phyloP scores from a whole-genome alignment of 1,284 basidiomycete genomes.

The Schizophyllum commune region DNA sequence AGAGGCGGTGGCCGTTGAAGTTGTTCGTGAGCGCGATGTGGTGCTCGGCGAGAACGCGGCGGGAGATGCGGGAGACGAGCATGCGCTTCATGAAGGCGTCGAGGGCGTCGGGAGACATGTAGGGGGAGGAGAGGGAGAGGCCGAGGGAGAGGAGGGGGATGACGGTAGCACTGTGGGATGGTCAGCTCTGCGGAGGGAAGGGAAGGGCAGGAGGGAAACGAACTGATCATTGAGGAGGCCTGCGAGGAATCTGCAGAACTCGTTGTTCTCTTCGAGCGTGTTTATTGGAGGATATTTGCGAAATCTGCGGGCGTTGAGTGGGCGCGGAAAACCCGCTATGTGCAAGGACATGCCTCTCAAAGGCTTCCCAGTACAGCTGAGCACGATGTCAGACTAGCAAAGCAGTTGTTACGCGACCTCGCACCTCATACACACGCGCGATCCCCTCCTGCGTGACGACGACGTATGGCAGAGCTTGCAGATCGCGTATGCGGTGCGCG shows the following conservation, averaged over 20 bases:
- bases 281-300: slow-evolving; percentile 71
- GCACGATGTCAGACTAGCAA: slow-evolving; percentile 1
- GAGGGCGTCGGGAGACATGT: slow-evolving; percentile 70
- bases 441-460: slow-evolving; percentile 86
- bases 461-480: slow-evolving; percentile 82
- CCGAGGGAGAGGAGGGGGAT: slow-evolving; percentile 76
- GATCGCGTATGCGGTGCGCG: slow-evolving; percentile 80
- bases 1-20: slow-evolving; percentile 9
- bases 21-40: slow-evolving; percentile 77
- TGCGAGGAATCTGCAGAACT: slow-evolving; percentile 69
- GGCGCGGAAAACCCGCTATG: slow-evolving; percentile 10
- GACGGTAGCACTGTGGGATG: slow-evolving; percentile 48
- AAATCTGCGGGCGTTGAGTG: slow-evolving; percentile 39
- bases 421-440: slow-evolving; percentile 77
- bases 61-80: slow-evolving; percentile 85
- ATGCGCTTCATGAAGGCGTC: slow-evolving; percentile 89
- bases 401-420: slow-evolving; percentile 14
- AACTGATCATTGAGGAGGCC: slow-evolving; percentile 73
- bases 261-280: slow-evolving; percentile 68
- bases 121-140: slow-evolving; percentile 69
- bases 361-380: slow-evolving; percentile 76
- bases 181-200: neutral
- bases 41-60: slow-evolving; percentile 84
- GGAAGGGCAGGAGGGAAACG: slow-evolving; percentile 16
- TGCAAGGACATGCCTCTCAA: slow-evolving; percentile 54